Percentiles rank a stretch among this genome's conserved stretches.
Conservation (phyloP, 2,329 filamentous ascomycete species). For the Neocatenulostroma microsporum region DNA sequence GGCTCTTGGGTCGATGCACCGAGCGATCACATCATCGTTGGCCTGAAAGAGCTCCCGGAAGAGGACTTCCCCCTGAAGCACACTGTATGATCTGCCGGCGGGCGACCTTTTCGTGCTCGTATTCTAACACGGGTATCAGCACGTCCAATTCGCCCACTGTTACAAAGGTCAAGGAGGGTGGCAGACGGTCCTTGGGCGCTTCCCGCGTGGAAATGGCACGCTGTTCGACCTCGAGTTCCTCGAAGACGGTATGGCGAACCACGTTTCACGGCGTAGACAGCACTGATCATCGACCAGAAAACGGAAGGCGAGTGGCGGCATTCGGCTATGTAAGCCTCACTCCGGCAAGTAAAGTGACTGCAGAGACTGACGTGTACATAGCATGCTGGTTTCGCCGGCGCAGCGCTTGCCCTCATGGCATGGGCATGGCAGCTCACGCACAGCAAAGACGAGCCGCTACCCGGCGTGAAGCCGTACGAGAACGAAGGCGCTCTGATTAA, state of each 20-base stretch:
- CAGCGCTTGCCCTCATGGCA: conserved; percentile 58
- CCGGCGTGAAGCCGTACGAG: conserved; percentile 59
- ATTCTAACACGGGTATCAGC: conserved; percentile 13
- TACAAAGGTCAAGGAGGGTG: conserved; percentile 59
- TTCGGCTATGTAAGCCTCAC: conserved; percentile 48
- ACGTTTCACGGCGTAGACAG: not conserved
- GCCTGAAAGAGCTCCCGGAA: conserved; percentile 37
- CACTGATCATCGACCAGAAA: conserved; percentile 32
- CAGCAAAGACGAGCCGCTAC: conserved; percentile 57
- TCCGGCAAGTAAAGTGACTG: too few species aligned
- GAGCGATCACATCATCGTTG: conserved; percentile 33
- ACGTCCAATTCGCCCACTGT: conserved; percentile 34
- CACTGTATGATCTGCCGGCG: conserved; percentile 33
- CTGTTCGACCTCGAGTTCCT: conserved; percentile 86
- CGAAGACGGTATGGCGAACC: conserved; percentile 43
- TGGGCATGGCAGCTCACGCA: conserved; percentile 78
- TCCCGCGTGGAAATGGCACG: conserved; percentile 65
- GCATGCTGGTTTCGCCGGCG: conserved; percentile 66
- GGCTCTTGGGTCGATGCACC: conserved; percentile 35
- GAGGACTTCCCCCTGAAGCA: conserved; percentile 65
- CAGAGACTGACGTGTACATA: conserved; percentile 42
- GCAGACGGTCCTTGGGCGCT: conserved; percentile 71
- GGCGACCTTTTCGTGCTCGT: not conserved
- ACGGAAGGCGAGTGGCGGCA: conserved; percentile 61
- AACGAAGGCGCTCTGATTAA: conserved; percentile 66